Conservation (phyloP, 495 filamentous ascomycete genomes). For the Clohesyomyces aquaticus region DNA sequence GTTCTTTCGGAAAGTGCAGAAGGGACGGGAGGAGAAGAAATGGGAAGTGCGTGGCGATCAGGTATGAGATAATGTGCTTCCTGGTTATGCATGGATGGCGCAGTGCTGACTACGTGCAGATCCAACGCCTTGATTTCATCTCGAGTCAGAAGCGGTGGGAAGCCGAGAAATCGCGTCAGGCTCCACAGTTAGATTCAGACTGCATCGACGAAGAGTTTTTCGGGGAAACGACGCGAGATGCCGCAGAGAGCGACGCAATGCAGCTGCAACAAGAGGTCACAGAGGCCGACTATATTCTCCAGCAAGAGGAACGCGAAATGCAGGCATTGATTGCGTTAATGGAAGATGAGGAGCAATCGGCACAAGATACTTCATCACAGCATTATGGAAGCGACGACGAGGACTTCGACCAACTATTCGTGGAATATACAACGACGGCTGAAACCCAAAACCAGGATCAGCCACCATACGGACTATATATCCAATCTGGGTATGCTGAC, state of each 20-base stretch:
- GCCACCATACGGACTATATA: background rate
- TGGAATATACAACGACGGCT: constrained; percentile 47
- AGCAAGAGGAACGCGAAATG: constrained; percentile 61
- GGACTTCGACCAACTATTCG: constrained; percentile 64
- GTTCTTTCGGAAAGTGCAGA: constrained; percentile 79
- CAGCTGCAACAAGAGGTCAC: constrained; percentile 23
- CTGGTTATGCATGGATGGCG: constrained; percentile 1
- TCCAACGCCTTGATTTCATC: constrained; percentile 54
- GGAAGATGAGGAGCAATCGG: constrained; percentile 40
- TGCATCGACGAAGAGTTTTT: constrained; percentile 34
- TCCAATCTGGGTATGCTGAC: constrained; percentile 18
- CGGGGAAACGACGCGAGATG: constrained; percentile 31
- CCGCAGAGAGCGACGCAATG: background rate
- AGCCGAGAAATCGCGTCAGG: constrained; percentile 48
- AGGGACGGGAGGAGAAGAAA: constrained; percentile 66
- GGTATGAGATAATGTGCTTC: constrained; percentile 51
- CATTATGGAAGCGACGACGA: constrained; percentile 52
- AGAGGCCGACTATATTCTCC: constrained; percentile 53
- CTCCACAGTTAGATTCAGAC: constrained; percentile 31
- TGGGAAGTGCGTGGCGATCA: constrained; percentile 75
- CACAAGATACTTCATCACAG: constrained; percentile 16
- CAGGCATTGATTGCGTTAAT: constrained; percentile 58
- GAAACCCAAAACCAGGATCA: constrained; percentile 14
- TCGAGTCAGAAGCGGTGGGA: constrained; percentile 54
- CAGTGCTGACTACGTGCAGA: constrained; percentile 41